Evolutionary conservation across 129 eudicot genomes (phyloP).

Genomic region (Chrysanthemum lavandulifolium): DNA sequence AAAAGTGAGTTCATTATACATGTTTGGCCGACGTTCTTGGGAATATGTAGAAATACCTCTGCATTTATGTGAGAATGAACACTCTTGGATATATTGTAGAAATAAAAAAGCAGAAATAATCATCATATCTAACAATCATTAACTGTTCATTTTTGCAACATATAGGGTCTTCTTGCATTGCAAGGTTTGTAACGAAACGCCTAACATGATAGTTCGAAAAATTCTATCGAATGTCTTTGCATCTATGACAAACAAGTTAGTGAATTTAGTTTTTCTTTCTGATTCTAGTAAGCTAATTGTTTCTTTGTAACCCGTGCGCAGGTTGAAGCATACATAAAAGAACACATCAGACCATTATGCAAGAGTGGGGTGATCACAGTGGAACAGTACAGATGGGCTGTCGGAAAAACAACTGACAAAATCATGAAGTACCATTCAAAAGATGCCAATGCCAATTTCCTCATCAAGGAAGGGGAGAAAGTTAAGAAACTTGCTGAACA

Average conservation of each 20-base stretch:
- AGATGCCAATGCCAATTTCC: conserved; percentile 85
- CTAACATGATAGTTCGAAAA: too few relatives aligned
- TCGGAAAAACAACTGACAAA: conserved; percentile 85
- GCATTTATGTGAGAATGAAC: too few relatives aligned
- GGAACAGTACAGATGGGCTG: conserved; percentile 89
- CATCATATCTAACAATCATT: neutral
- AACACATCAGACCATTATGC: conserved; percentile 93
- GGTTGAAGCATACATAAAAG: conserved; percentile 97
- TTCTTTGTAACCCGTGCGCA: conserved; percentile 19
- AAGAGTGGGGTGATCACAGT: conserved; percentile 98
- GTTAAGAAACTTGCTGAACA: conserved; percentile 96
- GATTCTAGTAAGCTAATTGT: conserved; percentile 20
- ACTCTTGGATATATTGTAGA: too few relatives aligned
- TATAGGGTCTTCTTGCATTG: neutral
- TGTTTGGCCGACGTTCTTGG: neutral
- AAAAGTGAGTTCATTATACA: neutral
- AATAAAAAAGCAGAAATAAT: neutral
- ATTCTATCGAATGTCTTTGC: too few relatives aligned
- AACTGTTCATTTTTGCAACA: neutral
- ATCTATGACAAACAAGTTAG: too few relatives aligned
- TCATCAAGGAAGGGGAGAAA: conserved; percentile 93
- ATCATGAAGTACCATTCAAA: conserved; percentile 85
- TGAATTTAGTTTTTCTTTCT: neutral
- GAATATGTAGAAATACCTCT: too few relatives aligned
- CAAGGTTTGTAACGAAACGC: too few relatives aligned